phyloP scores from a whole-genome alignment of 2,329 filamentous ascomycete genomes.

The Apiospora arundinis region DNA sequence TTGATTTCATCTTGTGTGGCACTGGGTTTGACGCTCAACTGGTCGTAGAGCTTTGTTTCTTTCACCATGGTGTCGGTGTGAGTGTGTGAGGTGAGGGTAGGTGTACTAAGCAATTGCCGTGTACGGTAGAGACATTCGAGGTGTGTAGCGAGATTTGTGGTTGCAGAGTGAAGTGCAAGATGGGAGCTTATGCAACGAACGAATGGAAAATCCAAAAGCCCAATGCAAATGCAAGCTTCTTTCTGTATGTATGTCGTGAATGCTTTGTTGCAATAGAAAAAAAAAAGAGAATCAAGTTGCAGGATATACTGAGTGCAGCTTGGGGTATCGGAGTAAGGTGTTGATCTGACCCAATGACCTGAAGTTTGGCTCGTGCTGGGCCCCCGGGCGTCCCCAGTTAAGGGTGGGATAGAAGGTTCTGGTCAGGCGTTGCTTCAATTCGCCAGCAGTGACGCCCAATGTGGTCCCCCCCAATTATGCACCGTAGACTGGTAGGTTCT shows the following conservation, averaged over 20 bases:
- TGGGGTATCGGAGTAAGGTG: conserved; percentile 13
- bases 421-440: conserved; percentile 20
- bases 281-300: conserved; percentile 1
- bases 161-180: conserved; percentile 3
- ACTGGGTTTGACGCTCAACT: conserved; percentile 77
- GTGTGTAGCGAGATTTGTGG: background rate
- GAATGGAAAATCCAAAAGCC: background rate
- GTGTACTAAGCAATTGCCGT: background rate
- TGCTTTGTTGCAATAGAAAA: conserved; percentile 8
- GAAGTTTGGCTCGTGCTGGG: conserved; percentile 17
- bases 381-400: conserved; percentile 7
- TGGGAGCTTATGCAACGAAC: background rate
- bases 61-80: conserved; percentile 74
- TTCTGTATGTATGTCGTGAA: background rate
- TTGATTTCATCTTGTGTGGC: conserved; percentile 95
- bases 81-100: background rate
- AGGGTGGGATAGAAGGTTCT: conserved; percentile 20
- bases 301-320: background rate
- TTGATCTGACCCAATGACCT: conserved; percentile 14
- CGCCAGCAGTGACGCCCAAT: conserved; percentile 15
- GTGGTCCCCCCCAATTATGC: background rate
- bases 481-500: too few relatives aligned
- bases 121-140: conserved; percentile 3
- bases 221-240: background rate
- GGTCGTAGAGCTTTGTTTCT: conserved; percentile 95